Evolutionary conservation across 441 rosid genomes (phyloP), one percentile per base, ranked within the genome.

Genomic region (Adansonia madagascariensis): DNA sequence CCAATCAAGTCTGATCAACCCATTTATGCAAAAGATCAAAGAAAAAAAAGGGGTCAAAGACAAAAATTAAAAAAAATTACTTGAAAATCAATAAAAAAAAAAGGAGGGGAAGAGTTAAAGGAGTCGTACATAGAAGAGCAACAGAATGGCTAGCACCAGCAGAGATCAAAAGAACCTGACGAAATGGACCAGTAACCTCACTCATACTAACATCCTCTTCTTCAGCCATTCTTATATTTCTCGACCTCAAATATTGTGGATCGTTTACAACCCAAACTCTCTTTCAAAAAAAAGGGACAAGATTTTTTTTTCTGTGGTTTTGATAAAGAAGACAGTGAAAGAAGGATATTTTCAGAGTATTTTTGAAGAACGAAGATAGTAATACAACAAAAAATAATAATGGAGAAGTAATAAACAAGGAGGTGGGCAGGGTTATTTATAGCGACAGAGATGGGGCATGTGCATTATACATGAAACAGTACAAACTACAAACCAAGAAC

Each of bases 101-200:
- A 60, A 60, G 15, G 17, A 11, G 1, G 14, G 17, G 17, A 43
- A 8, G 7, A 2, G 59, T 49, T 1, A 73, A 41, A 4, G 57
- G 79, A 10, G 46, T 73, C 89, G 68, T 87, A 95, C 99, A 87
- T 77, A 95, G 97, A 24, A 93, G 91, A 77, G 99, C 97, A 56
- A 91, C 90, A 59, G 99, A 95, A 82, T 95, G 98, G 79, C 93
- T 91, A 77, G 97, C 99, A 62, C 99, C 99, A 55, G 99, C 97
- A 60, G 99, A 95, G 82, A 95, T 87, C 79, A 93, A 86, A 82
- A 92, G 85, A 83, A 95, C 91, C 8, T 76, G 88, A 79, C 85
- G 97, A 77, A 82, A 75, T 0, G 92, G 89, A 80, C 80, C 77
- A n/a, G 84, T 77, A 65, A 84, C 87, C 61, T 88, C 91, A 69